Evolutionary conservation across 2,329 filamentous ascomycete species (phyloP), one percentile per base, ranked within the genome.

Genomic region (Fusarium fujikuroi): DNA sequence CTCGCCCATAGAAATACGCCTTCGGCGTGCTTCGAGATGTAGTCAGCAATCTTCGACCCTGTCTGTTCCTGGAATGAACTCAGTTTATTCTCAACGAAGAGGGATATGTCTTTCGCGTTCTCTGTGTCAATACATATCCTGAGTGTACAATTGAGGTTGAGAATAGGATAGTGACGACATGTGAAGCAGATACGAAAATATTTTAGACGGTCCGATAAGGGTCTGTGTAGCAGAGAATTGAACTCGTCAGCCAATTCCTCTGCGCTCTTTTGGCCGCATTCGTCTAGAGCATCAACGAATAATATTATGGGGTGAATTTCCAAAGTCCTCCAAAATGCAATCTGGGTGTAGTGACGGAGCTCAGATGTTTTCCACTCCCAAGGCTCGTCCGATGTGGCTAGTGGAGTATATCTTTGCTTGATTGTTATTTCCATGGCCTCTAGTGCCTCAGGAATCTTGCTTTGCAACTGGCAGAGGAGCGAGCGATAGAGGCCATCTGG

Each of bases 1-100:
- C 37, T 57, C 1, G 80, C 81, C 83, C 83, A 84, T 28, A 82
- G 68, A 54, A 84, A 84, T 10, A 83, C 65, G 5, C 82, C 81
- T 0, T 56, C 28, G 3, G 82, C 78, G 18, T 74, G 75, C 5
- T 60, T 6, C 5, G 64, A 74, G 25, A 84, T 80, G 1, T 73
- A 23, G 4, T 66, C 30, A 11, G 60, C 36, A 47, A 78, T 65
- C 0, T n/a, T 30, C 10, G 44, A 69, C 15, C 14, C 3, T 32
- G 30, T 34, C 21, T 14, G 60, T 18, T 23, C 49, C 28, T 32
- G 23, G 9, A 37, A 66, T 16, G 15, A 18, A 30, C 60, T 67
- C 19, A 83, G 60, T 28, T 72, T 60, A 11, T 12, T 36, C 10
- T 73, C n/a, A 2, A 84, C 79, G 50, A 73, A 83, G 0, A 62